Base-by-base conservation (phyloP, 306 rosid genomes). In the Delonix regia region DNA sequence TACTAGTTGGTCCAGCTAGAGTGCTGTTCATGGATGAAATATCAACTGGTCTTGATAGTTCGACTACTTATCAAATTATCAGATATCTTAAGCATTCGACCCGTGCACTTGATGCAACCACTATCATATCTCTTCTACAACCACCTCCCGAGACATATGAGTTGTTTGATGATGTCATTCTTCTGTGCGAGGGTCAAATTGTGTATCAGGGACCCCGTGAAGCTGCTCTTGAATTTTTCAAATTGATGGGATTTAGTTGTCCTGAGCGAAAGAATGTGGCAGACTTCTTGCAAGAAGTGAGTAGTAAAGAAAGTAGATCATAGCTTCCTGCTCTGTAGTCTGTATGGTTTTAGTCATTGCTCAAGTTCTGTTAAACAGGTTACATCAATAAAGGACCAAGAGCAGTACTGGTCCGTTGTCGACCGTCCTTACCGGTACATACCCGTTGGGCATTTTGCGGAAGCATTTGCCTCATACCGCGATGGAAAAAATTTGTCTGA, bases 111-210 rank as follows among this genome's bases (percentile, higher is more conserved):
- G 98, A 93, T 83, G 61, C 94, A 56, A 96, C 98, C 82, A 91
- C 99, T 38, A 88, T 96, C 49, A 89, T 96, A 74, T 93, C 99
- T 77, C 93, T 96, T 78, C 98, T 96, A 78, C 99, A 96, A 81
- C 99, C 99, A 73, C 93, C 99, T 84, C 99, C 99, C 1, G 99
- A 93, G 90, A 96, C 99, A 73, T 96, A 90, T 49, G 98, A 96
- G 69, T 84, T 96, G 87, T 96, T 96, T 88, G 99, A 96, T 79
- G 99, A 96, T 81, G 84, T 96, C 55, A 87, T 93, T 82, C 96
- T 96, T 72, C 79, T 96, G 87, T 90, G 91, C 47, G 99, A 96
- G 87, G 99, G 99, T 55, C 99, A 93, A 78, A 93, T 96, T 63
- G 90, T 93, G 42, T 96, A 90, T 80, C 98, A 96, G 82, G 99